Conservation (phyloP, 129 eudicot genomes). For the Kitagawia praeruptora region DNA sequence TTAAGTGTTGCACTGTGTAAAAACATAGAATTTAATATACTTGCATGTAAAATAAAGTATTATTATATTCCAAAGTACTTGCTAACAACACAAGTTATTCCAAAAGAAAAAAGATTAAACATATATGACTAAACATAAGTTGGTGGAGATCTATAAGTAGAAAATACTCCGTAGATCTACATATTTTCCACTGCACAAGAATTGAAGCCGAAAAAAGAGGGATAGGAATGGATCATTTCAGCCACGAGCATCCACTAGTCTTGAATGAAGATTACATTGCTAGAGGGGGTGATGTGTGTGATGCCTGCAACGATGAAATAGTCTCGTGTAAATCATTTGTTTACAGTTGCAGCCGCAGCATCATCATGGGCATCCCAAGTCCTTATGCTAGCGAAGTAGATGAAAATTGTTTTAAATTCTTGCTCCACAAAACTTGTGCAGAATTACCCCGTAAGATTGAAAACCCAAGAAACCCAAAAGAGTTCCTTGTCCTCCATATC, state of each 20-base stretch:
- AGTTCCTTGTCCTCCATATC: neutral
- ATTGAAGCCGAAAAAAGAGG: neutral
- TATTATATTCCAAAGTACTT: too few species aligned
- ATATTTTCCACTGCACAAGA: neutral
- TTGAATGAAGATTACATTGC: neutral
- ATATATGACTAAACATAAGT: too few species aligned
- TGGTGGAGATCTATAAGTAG: too few species aligned
- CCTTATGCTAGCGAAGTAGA: neutral
- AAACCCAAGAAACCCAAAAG: neutral
- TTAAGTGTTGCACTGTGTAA: too few species aligned
- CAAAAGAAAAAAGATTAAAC: too few species aligned
- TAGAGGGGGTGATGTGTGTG: neutral
- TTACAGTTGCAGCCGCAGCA: neutral
- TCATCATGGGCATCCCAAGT: neutral
- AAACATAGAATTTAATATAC: too few species aligned
- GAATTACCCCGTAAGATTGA: neutral
- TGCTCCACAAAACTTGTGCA: neutral
- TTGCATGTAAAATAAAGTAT: too few species aligned
- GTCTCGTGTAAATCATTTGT: neutral
- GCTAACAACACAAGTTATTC: too few species aligned
- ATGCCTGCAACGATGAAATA: neutral
- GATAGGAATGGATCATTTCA: neutral
- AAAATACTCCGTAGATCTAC: too few species aligned
- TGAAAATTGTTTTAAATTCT: neutral
- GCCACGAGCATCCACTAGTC: neutral